Evolutionary conservation across 352 stramenopile genomes (phyloP).

Genomic region (Globisporangium ultimum): DNA sequence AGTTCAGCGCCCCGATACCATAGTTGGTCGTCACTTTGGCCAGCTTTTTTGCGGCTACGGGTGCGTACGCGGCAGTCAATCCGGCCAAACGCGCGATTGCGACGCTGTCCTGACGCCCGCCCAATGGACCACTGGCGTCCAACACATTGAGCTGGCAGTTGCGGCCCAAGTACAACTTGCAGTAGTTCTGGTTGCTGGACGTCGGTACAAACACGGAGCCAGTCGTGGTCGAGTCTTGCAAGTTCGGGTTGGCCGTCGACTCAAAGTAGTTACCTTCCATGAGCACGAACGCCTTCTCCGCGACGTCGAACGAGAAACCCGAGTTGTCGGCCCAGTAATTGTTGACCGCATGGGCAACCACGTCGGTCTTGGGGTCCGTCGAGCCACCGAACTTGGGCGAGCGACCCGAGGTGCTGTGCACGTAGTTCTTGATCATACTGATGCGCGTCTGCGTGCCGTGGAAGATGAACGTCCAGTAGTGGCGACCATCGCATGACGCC

Average conservation of each 20-base stretch:
- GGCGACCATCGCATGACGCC: slow-evolving; percentile 38
- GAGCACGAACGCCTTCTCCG: slow-evolving; percentile 28
- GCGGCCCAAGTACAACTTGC: slow-evolving; percentile 9
- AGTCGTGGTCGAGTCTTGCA: slow-evolving; percentile 2
- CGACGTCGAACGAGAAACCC: slow-evolving; percentile 36
- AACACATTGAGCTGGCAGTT: slow-evolving; percentile 1
- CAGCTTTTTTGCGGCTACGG: no score
- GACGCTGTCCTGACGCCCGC: no score
- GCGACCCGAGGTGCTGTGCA: slow-evolving; percentile 36
- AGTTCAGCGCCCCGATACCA: no score
- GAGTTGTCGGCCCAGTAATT: slow-evolving; percentile 47
- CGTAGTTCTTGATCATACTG: slow-evolving; percentile 34
- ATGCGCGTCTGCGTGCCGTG: slow-evolving; percentile 25
- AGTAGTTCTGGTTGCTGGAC: slow-evolving; percentile 10
- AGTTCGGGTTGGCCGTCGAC: slow-evolving; percentile 23
- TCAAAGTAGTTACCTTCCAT: slow-evolving; percentile 48
- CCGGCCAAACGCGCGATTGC: no score
- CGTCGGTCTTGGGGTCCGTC: slow-evolving; percentile 3
- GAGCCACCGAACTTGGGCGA: slow-evolving; percentile 27
- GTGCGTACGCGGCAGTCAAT: no score
- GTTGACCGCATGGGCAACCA: slow-evolving; percentile 30
- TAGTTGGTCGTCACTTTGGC: no score
- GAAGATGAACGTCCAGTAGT: slow-evolving; percentile 48
- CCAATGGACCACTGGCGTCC: no score
- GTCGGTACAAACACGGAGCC: slow-evolving; percentile 17